Evolutionary conservation across 2,329 filamentous ascomycete genomes (phyloP), one percentile per base, ranked within the genome.

Genomic region (Grosmannia penicillata): DNA sequence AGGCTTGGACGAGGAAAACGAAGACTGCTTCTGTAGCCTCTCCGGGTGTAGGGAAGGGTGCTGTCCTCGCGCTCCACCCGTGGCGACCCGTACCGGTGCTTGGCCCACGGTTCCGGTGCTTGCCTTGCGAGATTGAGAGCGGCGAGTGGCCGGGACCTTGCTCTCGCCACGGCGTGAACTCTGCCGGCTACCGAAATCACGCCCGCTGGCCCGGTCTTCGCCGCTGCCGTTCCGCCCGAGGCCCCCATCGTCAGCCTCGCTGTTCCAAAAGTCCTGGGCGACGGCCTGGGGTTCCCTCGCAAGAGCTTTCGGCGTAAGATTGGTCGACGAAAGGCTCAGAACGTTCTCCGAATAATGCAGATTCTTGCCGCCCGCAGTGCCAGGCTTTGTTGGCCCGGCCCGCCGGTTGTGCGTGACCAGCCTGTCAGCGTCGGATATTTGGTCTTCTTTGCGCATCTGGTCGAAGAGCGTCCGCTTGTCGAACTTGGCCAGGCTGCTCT

Each of bases 381-480:
- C 79, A 5, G 79, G 76, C 48, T 75, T 78, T 19, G 64, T 66
- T 42, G 58, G 66, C n/a, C n/a, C n/a, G 48, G 62, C 59, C 6
- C 74, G 51, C 25, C 84, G 75, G 54, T 96, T 96, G 60, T 93
- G 86, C 39, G 82, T 81, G 25, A 95, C 87, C 28, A 98, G 61
- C n/a, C 89, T 78, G 46, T 84, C 83, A 38, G 87, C 80, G 40
- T 94, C 87, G n/a, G 87, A 83, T 8, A 89, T 76, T 23, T 75
- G 78, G 50, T 96, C 89, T 40, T 93, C 84, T 47, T 82, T 84
- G 43, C 84, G 72, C 57, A 96, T 91, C 57, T 95, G 80, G 47
- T 89, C 82, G 54, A 98, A 98, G 8, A 96, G 75, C 2, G 78
- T 78, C 40, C 80, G 75, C 62, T 96, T 96, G 63, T 96, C 87